Evolutionary conservation across 345 rosid species (phyloP).

Genomic region (Gossypium rotundifolium): DNA sequence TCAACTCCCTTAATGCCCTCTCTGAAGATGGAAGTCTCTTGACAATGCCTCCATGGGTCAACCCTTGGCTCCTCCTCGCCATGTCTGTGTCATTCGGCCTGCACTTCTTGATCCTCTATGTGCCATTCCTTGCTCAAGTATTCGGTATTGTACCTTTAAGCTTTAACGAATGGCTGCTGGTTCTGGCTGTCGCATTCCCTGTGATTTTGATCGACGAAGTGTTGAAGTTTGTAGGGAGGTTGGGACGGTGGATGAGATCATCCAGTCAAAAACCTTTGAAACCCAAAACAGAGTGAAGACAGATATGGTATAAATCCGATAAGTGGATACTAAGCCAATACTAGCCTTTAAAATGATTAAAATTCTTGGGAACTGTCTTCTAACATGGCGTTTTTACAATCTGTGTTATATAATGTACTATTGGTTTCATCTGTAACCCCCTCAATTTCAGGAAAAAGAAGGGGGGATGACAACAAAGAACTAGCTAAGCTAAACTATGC

Average conservation of each 20-base stretch:
- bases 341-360: background rate
- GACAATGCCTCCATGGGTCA: conserved; percentile 76
- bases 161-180: conserved; percentile 65
- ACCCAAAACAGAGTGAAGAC: conserved; percentile 49
- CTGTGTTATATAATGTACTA: background rate
- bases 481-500: background rate
- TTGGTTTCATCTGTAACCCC: conserved; percentile 6
- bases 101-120: conserved; percentile 61
- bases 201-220: conserved; percentile 60
- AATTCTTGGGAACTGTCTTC: background rate
- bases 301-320: background rate
- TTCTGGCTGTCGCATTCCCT: conserved; percentile 50
- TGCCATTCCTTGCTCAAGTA: conserved; percentile 58
- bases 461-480: background rate
- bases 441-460: background rate
- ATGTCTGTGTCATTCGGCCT: conserved; percentile 57
- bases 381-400: background rate
- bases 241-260: conserved; percentile 34
- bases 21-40: conserved; percentile 67
- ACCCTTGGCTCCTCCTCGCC: conserved; percentile 63
- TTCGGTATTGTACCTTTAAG: conserved; percentile 66
- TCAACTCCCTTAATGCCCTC: conserved; percentile 70
- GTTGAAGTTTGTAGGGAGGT: conserved; percentile 68
- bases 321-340: background rate
- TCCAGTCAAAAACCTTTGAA: conserved; percentile 33